Conservation (phyloP, 768 basidiomycete genomes). For the Galerina sulciceps region DNA sequence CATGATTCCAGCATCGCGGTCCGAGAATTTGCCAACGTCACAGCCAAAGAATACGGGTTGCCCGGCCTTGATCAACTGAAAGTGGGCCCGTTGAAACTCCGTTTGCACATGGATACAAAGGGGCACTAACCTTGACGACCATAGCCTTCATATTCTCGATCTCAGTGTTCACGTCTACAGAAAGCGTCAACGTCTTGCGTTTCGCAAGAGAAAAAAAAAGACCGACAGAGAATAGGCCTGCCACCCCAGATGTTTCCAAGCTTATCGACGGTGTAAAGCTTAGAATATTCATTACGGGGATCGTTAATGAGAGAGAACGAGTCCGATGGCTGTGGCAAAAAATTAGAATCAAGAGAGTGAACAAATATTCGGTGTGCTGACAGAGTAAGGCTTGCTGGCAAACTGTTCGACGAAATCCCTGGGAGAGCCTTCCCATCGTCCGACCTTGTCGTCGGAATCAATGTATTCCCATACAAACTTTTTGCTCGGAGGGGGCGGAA, state of each 20-base stretch:
- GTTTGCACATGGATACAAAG: neutral
- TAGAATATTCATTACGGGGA: constrained; percentile 82
- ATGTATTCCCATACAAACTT: constrained; percentile 90
- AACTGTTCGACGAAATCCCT: constrained; percentile 77
- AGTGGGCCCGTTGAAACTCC: neutral
- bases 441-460: constrained; percentile 75
- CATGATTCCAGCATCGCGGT: constrained; percentile 78
- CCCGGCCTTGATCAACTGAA: constrained; percentile 78
- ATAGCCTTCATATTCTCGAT: constrained; percentile 80
- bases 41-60: constrained; percentile 96
- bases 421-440: constrained; percentile 81
- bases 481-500: constrained; percentile 75
- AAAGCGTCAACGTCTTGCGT: neutral
- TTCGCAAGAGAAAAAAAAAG: neutral
- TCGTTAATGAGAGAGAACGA: constrained; percentile 95
- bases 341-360: constrained; percentile 1
- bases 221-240: constrained; percentile 80
- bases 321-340: constrained; percentile 56
- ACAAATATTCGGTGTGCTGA: constrained; percentile 29
- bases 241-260: constrained; percentile 94
- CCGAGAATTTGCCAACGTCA: constrained; percentile 90
- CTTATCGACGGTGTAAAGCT: constrained; percentile 89
- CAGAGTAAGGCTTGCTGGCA: constrained; percentile 58
- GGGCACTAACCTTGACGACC: constrained; percentile 63
- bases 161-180: constrained; percentile 86